Percentiles rank a stretch among this genome's conserved stretches.
Conservation (phyloP, 352 stramenopile genomes). For the Phytophthora colocasiae region DNA sequence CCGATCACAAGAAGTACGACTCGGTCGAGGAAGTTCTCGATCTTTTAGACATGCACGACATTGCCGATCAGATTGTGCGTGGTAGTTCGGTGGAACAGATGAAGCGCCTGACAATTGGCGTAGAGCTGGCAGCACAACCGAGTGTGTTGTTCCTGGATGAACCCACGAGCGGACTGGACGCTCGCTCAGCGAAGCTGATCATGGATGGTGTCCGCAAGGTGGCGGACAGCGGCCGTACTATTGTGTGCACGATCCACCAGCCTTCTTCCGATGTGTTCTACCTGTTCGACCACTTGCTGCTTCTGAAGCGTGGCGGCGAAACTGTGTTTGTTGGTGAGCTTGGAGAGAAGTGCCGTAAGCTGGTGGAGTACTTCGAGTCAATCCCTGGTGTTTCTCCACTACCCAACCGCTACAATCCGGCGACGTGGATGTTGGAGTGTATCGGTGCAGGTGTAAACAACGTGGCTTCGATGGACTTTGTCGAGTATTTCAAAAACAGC, state of each 20-base stretch:
- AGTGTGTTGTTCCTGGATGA: slow-evolving; percentile 81
- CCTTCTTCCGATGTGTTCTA: slow-evolving; percentile 88
- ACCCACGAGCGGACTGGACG: slow-evolving; percentile 84
- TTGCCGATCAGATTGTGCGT: slow-evolving; percentile 69
- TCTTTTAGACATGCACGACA: slow-evolving; percentile 82
- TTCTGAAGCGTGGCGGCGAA: slow-evolving; percentile 64
- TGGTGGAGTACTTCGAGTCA: slow-evolving; percentile 36
- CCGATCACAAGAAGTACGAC: slow-evolving; percentile 37
- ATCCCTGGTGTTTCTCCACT: slow-evolving; percentile 34
- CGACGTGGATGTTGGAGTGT: slow-evolving; percentile 37
- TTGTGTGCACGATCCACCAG: slow-evolving; percentile 94
- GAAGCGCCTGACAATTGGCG: slow-evolving; percentile 57
- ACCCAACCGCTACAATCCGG: slow-evolving; percentile 43
- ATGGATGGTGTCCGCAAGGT: slow-evolving; percentile 87
- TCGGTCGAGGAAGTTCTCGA: slow-evolving; percentile 45
- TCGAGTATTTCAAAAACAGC: slow-evolving; percentile 29
- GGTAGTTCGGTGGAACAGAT: slow-evolving; percentile 53
- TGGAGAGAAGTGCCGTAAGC: slow-evolving; percentile 32
- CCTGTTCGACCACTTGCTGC: slow-evolving; percentile 81
- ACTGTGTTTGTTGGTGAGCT: slow-evolving; percentile 48
- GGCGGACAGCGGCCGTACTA: slow-evolving; percentile 60
- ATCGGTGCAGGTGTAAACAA: slow-evolving; percentile 70
- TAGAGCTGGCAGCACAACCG: slow-evolving; percentile 79
- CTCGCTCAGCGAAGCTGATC: slow-evolving; percentile 75
- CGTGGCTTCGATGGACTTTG: slow-evolving; percentile 63